A percentile compares a stretch with the other conserved stretches of the same genome.
Evolutionary conservation across 1,284 basidiomycete species (phyloP).

Genomic region (Bothia castanella): DNA sequence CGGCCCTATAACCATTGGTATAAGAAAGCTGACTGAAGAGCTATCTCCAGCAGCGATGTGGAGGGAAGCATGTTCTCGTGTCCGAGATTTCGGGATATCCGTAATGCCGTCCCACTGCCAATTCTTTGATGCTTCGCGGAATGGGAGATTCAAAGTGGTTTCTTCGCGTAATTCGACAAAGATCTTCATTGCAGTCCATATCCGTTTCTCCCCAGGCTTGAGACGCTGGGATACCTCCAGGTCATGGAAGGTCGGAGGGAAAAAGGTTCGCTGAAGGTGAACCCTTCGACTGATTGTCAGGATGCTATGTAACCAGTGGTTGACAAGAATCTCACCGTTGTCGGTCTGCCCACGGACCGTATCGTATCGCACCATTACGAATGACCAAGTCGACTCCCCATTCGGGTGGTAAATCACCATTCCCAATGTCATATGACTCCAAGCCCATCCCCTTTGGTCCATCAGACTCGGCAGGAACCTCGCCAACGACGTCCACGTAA

Average conservation of each 20-base stretch:
- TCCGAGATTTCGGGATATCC: constrained; percentile 48
- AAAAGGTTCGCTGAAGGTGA: constrained; percentile 76
- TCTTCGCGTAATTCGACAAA: constrained; percentile 77
- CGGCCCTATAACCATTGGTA: constrained; percentile 74
- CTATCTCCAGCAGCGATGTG: constrained; percentile 73
- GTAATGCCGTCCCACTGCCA: constrained; percentile 78
- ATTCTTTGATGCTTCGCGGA: constrained; percentile 85
- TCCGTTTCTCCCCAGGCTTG: constrained; percentile 72
- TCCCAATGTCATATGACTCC: constrained; percentile 70
- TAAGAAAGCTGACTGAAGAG: constrained; percentile 77
- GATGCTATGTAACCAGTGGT: neutral
- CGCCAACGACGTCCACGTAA: constrained; percentile 74
- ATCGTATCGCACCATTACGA: constrained; percentile 68
- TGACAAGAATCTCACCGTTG: constrained; percentile 57
- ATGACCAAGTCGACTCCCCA: constrained; percentile 88
- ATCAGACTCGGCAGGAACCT: constrained; percentile 48
- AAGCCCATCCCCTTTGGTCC: constrained; percentile 35
- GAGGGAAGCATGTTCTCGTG: constrained; percentile 67
- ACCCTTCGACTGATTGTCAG: constrained; percentile 42
- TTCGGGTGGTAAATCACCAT: constrained; percentile 84
- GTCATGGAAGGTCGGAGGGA: constrained; percentile 75
- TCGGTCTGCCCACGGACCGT: constrained; percentile 93
- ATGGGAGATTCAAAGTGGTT: constrained; percentile 77
- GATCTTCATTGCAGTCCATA: constrained; percentile 75
- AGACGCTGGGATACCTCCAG: constrained; percentile 53